Evolutionary conservation across 2,329 filamentous ascomycete species (phyloP).

Genomic region (Cladosporium sp.): DNA sequence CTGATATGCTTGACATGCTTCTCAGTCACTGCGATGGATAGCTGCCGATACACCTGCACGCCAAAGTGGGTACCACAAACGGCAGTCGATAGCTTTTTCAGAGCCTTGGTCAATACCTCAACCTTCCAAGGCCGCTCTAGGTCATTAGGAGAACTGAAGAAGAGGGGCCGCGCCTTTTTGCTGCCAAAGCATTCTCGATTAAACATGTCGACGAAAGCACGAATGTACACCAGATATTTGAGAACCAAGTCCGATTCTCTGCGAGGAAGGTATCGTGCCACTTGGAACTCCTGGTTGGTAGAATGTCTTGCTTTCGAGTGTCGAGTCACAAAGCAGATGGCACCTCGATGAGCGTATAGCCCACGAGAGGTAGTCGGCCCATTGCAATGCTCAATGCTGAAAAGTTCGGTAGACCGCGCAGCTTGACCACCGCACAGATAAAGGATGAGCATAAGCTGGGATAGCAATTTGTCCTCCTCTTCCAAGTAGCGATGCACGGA

Average conservation of each 20-base stretch:
- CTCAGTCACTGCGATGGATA: slow-evolving; percentile 12
- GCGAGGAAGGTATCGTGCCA: slow-evolving; percentile 5
- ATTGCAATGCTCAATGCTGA: not conserved
- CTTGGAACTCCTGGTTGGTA: slow-evolving; percentile 13
- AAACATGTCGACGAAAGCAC: slow-evolving; percentile 7
- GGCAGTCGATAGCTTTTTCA: not conserved
- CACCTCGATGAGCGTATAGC: not conserved
- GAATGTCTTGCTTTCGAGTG: not conserved
- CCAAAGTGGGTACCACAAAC: not conserved
- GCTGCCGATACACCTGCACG: slow-evolving; percentile 10
- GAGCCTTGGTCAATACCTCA: not conserved
- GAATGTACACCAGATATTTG: slow-evolving; percentile 10
- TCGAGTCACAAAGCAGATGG: not conserved
- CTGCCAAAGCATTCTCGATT: slow-evolving; percentile 3
- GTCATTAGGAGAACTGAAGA: not conserved
- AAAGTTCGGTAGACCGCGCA: not conserved
- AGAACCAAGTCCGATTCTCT: not conserved
- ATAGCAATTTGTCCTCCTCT: not conserved
- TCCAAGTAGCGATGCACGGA: not conserved
- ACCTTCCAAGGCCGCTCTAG: not conserved
- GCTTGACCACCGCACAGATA: not conserved
- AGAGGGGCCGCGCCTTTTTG: not conserved
- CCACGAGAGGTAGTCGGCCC: not conserved
- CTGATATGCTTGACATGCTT: slow-evolving; percentile 7
- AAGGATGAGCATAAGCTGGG: not conserved